Evolutionary conservation across 805 yeast species (phyloP), one percentile per base, ranked within the genome.

Genomic region (Brettanomyces custersianus): DNA sequence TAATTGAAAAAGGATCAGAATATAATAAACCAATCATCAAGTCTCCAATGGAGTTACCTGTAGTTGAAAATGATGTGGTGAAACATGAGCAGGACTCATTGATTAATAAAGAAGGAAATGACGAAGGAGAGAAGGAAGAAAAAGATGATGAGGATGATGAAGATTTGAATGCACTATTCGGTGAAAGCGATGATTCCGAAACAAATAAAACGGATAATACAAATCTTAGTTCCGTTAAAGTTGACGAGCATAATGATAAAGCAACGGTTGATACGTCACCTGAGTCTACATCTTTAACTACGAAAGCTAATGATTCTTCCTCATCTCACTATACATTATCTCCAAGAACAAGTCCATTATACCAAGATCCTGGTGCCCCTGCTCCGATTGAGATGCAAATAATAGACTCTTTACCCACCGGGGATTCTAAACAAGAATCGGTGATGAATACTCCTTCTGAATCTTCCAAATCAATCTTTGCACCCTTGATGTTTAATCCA

Each of bases 321-420:
- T 16, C 13, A 34, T 17, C 35, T 12, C 36, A 32, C 5, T 20
- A 19, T 3, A 19, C 19, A 8, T 33, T 45, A 46, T 54, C 36
- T 47, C 71, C 41, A 48, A 72, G 74, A 29, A 55, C 64, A 3
- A 68, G 76, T 2, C 78, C 78, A 0, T 56, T 71, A 18, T 81
- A 81, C 46, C 72, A 66, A 33, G 94, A 83, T 51, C 94, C 94
- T 0, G 94, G 94, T 30, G 94, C 94, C 0, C 94, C 94, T 3
- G 60, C 77, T 3, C 90, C 94, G 0, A 57, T 72, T 15, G 67
- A 72, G 0, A 70, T 75, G 5, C 74, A 76, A 2, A 59, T 68
- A 0, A 55, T 68, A 50, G 60, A 59, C 3, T 43, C 57, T 8
- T 43, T 55, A 3, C 39, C 47, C 6, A 52, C 68, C 43, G 39